Percentiles rank a stretch among this genome's conserved stretches.
Evolutionary conservation across 768 basidiomycete genomes (phyloP).

Genomic region (Coprinopsis cinerea): DNA sequence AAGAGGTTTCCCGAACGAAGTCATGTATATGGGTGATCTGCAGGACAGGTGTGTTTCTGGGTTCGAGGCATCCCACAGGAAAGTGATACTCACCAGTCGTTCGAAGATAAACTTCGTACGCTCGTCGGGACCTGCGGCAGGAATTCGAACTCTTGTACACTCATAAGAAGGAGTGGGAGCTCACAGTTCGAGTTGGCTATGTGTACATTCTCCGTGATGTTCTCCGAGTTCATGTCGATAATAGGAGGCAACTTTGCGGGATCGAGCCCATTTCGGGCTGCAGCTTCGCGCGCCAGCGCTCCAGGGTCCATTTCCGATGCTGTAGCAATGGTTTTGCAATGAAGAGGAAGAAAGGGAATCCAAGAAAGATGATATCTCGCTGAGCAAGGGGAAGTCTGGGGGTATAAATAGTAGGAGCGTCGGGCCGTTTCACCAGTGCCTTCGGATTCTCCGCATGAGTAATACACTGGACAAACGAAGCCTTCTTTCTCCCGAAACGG

Average conservation of each 20-base stretch:
- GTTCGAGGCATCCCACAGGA: background rate
- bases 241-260: conserved; percentile 35
- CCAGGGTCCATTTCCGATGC: conserved; percentile 12
- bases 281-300: conserved; percentile 22
- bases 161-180: conserved; percentile 6
- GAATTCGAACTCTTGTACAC: no score
- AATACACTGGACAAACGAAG: no score
- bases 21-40: conserved; percentile 67
- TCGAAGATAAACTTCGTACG: conserved; percentile 39
- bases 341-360: no score
- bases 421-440: no score
- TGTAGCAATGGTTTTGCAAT: no score
- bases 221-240: conserved; percentile 34
- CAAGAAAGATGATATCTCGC: no score
- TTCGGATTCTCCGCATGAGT: no score
- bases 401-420: no score
- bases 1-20: conserved; percentile 64
- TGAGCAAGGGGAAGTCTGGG: no score
- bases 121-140: conserved; percentile 31
- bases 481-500: no score
- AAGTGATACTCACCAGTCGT: conserved; percentile 27
- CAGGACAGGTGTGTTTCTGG: conserved; percentile 5
- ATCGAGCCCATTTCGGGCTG: conserved; percentile 30
- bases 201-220: conserved; percentile 36
- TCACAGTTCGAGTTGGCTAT: conserved; percentile 35